Base-by-base conservation (phyloP, 768 basidiomycete genomes). In the Dentipellis fragilis region DNA sequence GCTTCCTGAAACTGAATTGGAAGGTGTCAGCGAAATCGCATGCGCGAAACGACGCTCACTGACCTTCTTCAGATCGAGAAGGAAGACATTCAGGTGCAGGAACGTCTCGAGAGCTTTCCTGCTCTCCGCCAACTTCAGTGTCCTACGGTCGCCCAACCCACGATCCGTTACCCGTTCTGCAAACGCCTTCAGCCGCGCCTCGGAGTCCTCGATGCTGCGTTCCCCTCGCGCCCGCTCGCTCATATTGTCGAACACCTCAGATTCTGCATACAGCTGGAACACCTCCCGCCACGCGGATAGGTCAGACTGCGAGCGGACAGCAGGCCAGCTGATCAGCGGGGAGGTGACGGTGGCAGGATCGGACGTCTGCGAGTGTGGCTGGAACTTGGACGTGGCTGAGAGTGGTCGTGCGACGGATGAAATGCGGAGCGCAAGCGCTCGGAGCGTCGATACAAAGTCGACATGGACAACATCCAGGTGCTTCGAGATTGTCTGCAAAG, bases 241-340 rank as follows among this genome's bases (percentile, higher is more conserved):
- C 10, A 80, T 67, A 37, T 79, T 80, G 66, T 94, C 92, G 62
- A 95, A 96, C 1, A 96, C 80, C 62, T 93, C 87, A 0, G 81
- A 74, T 62, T 95, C 92, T 49, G 87, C 75, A 68, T 95, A 96
- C 2, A 94, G 69, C 56, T 84, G 83, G 64, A 97, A 95, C 29
- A 96, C 85, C 69, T 91, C 84, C 21, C 94, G 74, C 94, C 94
- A 96, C 6, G 81, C 77, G 65, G 89, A 92, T 8, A 97, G 69
- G 62, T 97, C 93, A 10, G 71, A 68, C 58, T 74, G 74, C 56
- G 35, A 47, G 10, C 17, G 52, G 36, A 35, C 48, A 35, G 40
- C 55, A 12, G 19, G 51, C 21, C 39, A 54, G 46, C 47, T 36
- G 37, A 52, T 51, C 29, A 59, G 50, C 1, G 67, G 50, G 0